A percentile compares a stretch with the other conserved stretches of the same genome.
Evolutionary conservation across 257 asterid species (phyloP).

Genomic region (Nicotiana noctiflora): DNA sequence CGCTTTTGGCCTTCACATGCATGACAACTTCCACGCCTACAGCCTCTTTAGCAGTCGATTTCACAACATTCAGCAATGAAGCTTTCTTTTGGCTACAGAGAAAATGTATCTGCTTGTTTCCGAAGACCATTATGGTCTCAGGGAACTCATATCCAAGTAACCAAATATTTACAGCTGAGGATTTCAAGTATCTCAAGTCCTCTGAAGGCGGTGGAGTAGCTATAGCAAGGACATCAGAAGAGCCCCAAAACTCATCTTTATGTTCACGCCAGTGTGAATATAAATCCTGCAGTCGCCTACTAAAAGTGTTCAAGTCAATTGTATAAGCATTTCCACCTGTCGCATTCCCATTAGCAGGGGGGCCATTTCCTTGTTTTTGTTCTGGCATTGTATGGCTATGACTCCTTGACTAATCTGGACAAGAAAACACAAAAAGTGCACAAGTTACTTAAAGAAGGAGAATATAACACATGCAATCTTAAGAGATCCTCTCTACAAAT

Average conservation of each 20-base stretch:
- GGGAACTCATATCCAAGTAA: constrained; percentile 25
- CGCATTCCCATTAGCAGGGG: constrained; percentile 28
- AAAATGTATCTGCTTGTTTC: constrained; percentile 21
- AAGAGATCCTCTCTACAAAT: neutral
- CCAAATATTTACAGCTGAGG: constrained; percentile 24
- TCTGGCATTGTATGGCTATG: constrained; percentile 35
- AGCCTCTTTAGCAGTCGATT: constrained; percentile 14
- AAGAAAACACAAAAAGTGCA: constrained; percentile 12
- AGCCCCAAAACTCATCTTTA: constrained; percentile 44
- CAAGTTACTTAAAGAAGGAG: neutral
- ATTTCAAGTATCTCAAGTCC: constrained; percentile 44
- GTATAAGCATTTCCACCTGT: constrained; percentile 29
- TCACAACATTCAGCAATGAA: constrained; percentile 21
- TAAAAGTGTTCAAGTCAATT: constrained; percentile 39
- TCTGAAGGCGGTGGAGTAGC: constrained; percentile 53
- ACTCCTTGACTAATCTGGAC: constrained; percentile 7
- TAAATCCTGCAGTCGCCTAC: constrained; percentile 31
- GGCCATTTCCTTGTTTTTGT: constrained; percentile 29
- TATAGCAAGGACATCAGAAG: constrained; percentile 34
- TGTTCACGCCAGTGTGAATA: constrained; percentile 44
- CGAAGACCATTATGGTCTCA: constrained; percentile 26
- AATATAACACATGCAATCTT: neutral
- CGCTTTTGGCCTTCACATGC: constrained; percentile 22
- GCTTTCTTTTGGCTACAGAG: constrained; percentile 28
- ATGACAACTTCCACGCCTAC: constrained; percentile 19